Evolutionary conservation across 2,329 filamentous ascomycete genomes (phyloP).

Genomic region (Pseudogymnoascus sp.): DNA sequence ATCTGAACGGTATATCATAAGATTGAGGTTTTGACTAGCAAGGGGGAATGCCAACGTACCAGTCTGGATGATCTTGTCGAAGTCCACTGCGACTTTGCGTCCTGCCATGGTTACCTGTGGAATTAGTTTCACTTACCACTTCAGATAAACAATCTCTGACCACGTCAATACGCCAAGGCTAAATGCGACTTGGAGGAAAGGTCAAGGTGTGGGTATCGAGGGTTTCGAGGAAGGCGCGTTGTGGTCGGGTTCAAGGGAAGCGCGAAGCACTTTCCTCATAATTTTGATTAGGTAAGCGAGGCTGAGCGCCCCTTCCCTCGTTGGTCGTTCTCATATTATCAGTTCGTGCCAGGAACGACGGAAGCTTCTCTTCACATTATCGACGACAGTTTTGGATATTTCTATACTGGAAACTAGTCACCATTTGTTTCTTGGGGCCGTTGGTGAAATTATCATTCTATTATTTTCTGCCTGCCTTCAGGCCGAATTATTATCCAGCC

Average conservation of each 20-base stretch:
- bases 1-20: constrained; percentile 16
- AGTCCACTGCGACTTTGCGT: constrained; percentile 23
- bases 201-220: not conserved
- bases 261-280: constrained; percentile 1
- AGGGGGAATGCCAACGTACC: constrained; percentile 16
- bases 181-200: not conserved
- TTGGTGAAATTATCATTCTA: not conserved
- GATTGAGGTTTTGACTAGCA: not conserved
- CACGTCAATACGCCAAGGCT: not conserved
- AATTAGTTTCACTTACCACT: constrained; percentile 7
- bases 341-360: not conserved
- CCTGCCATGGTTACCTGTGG: constrained; percentile 22
- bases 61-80: constrained; percentile 26
- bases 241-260: not conserved
- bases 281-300: constrained; percentile 5
- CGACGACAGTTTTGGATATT: not conserved
- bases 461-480: not conserved
- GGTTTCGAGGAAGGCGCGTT: constrained; percentile 1
- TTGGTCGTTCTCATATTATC: constrained; percentile 1
- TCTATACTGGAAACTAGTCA: not conserved
- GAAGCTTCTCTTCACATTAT: not conserved
- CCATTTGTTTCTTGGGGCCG: not conserved
- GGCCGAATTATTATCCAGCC: not conserved
- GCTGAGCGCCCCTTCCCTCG: not conserved
- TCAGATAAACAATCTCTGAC: not conserved